Conservation (phyloP, 768 basidiomycete species). For the Tephrocybe sp. region DNA sequence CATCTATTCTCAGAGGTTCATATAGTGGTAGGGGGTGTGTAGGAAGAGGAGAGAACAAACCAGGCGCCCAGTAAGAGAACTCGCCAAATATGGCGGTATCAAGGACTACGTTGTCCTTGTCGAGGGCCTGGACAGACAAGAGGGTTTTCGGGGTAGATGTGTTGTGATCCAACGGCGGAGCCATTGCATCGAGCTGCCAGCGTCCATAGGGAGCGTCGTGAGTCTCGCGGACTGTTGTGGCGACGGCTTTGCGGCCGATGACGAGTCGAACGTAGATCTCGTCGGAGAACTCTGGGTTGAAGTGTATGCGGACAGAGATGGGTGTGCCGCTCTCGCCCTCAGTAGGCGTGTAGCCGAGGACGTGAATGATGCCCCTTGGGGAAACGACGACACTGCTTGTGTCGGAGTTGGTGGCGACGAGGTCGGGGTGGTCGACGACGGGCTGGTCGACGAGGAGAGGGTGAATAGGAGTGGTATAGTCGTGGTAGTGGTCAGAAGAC, state of each 20-base stretch:
- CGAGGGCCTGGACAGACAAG: constrained; percentile 64
- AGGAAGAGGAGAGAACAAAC: constrained; percentile 26
- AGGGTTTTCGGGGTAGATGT: constrained; percentile 43
- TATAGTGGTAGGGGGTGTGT: constrained; percentile 6
- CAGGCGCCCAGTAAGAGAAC: constrained; percentile 61
- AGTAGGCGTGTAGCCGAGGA: constrained; percentile 62
- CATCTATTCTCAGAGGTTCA: constrained; percentile 10
- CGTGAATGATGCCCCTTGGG: constrained; percentile 54
- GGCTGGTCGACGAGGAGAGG: constrained; percentile 1
- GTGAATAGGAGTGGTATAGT: constrained; percentile 11
- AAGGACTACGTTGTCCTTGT: constrained; percentile 50
- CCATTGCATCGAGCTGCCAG: constrained; percentile 67
- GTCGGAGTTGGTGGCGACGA: background rate
- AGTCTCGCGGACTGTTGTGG: constrained; percentile 62
- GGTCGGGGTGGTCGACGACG: constrained; percentile 1
- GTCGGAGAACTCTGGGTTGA: constrained; percentile 49
- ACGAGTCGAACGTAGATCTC: constrained; percentile 71
- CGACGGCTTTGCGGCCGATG: constrained; percentile 66
- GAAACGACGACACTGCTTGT: constrained; percentile 38
- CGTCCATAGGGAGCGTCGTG: constrained; percentile 45
- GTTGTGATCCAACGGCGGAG: constrained; percentile 52
- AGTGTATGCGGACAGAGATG: constrained; percentile 64
- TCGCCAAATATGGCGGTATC: constrained; percentile 72
- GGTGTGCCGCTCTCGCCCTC: constrained; percentile 65
- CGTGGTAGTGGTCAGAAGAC: constrained; percentile 8